Evolutionary conservation across 2,329 filamentous ascomycete genomes (phyloP), one percentile per base, ranked within the genome.

Genomic region (Hymenoscyphus salicellus): DNA sequence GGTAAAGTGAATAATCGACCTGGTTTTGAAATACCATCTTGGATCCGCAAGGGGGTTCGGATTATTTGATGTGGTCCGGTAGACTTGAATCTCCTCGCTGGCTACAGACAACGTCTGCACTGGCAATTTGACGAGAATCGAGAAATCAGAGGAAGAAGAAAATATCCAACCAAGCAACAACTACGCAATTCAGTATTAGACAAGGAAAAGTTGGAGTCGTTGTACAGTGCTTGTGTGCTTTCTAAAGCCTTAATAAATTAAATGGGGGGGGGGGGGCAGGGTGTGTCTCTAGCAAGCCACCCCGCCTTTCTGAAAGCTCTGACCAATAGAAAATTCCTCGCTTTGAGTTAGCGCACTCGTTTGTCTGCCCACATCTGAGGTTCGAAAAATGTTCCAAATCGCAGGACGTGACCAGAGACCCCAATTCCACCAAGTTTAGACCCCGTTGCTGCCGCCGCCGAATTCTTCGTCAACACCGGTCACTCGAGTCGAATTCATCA

Each of bases 1-100:
- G 84, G 76, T 97, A 97, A 46, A 97, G 81, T 58, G 89, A 88
- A 76, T 96, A 93, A 78, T 96, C 87, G 57, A 89, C 81, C 23
- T 79, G 73, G 75, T 77, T 68, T 26, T 14, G 59, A 14, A 16
- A 10, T 46, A 2, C n/a, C 17, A 46, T 46, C 23, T 23, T 23
- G 46, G 46, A 52, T 52, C 36, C 36, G 14, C 14, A 4, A n/a
- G n/a, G 20, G 43, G 20, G 10, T 49, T 20, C 3, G 20, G 23
- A 26, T 20, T 52, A 52, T 52, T 26, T 10, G 14, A 23, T 23
- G n/a, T 26, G 43, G 20, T 23, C 43, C 26, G 2, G 10, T 23
- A 23, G 20, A 52, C 26, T 38, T 38, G 14, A 38, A 26, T 1
- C 5, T 49, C 20, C 46, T 52, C 1, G 20, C 20, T 26, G 46